phyloP scores from a whole-genome alignment of 2,329 filamentous ascomycete genomes.

The Allantophomopsis lycopodina region DNA sequence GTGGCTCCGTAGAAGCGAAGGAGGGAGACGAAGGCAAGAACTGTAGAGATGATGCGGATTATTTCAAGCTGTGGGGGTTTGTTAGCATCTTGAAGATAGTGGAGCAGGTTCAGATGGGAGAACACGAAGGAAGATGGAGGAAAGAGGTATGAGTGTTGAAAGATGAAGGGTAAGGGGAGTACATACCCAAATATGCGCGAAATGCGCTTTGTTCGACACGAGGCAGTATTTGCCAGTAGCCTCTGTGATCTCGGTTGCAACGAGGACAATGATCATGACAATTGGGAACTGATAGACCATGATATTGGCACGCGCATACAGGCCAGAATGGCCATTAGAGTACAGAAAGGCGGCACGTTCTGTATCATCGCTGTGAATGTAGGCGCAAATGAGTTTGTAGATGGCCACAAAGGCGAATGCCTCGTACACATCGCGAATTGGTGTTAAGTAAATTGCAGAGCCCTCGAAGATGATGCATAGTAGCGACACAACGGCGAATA shows the following conservation, averaged over 20 bases:
- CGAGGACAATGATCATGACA: conserved; percentile 13
- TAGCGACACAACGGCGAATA: conserved; percentile 24
- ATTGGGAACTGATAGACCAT: conserved; percentile 26
- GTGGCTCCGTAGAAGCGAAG: conserved; percentile 6
- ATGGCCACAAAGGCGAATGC: conserved; percentile 26
- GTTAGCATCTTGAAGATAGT: neutral
- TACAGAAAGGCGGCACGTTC: conserved; percentile 21
- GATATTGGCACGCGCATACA: conserved; percentile 8
- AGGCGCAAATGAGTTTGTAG: conserved; percentile 28
- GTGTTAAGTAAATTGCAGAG: conserved; percentile 23
- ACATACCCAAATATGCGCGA: conserved; percentile 22
- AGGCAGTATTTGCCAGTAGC: conserved; percentile 16
- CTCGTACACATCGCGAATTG: conserved; percentile 25
- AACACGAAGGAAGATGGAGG: neutral
- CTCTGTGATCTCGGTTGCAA: conserved; percentile 18
- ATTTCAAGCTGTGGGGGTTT: neutral
- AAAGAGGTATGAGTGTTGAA: no score
- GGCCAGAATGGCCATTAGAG: no score
- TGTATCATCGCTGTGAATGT: conserved; percentile 20
- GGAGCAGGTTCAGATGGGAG: neutral
- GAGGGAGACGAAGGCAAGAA: conserved; percentile 4
- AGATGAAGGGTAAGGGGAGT: neutral
- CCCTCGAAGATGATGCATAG: conserved; percentile 23
- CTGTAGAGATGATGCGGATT: conserved; percentile 3
- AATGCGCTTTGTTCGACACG: conserved; percentile 17